Evolutionary conservation across 2,329 filamentous ascomycete species (phyloP).

Genomic region (Hymenoscyphus fraxineus): DNA sequence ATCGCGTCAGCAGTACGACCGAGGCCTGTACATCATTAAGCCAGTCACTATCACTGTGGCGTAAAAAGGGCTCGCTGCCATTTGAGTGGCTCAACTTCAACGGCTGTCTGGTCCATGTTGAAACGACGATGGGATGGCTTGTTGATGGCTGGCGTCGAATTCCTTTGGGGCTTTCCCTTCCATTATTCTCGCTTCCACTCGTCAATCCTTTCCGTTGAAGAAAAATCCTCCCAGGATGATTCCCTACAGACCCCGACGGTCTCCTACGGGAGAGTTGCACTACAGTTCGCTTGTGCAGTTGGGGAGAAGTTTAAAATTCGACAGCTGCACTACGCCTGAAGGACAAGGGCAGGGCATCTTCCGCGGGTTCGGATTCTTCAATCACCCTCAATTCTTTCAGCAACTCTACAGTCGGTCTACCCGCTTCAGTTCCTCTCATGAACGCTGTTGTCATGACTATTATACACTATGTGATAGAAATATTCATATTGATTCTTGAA

Average conservation of each 20-base stretch:
- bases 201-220: background rate
- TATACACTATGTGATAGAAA: too few relatives aligned
- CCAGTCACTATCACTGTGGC: background rate
- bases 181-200: background rate
- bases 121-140: background rate
- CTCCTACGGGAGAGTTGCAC: background rate
- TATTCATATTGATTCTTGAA: too few relatives aligned
- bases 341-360: background rate
- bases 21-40: background rate
- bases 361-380: background rate
- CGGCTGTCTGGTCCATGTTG: background rate
- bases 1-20: background rate
- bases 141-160: background rate
- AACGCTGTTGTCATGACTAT: too few relatives aligned
- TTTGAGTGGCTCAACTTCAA: background rate
- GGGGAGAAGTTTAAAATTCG: background rate
- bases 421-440: too few relatives aligned
- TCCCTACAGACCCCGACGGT: too few relatives aligned
- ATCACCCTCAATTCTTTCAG: too few relatives aligned
- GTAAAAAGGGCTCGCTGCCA: background rate
- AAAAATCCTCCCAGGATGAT: background rate
- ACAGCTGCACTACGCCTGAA: background rate
- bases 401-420: too few relatives aligned
- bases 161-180: background rate
- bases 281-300: background rate